Percentiles rank a stretch among this genome's conserved stretches.
These are phyloP conservation scores for Spathaspora arborariae DNA, from an alignment of 805 yeast genomes.

Conservation along the genomic window DNA sequence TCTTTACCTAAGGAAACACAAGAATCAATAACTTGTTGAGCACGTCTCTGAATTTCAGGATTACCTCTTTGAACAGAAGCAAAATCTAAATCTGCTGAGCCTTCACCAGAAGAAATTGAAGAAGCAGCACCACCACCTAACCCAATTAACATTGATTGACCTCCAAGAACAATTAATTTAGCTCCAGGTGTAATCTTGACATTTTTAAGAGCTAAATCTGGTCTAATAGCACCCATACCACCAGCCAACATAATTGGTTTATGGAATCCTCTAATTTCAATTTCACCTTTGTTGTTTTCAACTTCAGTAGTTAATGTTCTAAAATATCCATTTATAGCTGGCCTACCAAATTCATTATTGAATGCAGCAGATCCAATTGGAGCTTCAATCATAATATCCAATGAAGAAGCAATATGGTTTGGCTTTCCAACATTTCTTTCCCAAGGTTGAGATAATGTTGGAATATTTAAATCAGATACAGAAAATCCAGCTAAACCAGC, in stretches of 20 bases:
- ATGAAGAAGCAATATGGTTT: slow-evolving; percentile 82
- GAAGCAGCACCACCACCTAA: slow-evolving; percentile 99
- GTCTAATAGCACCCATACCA: slow-evolving; percentile 96
- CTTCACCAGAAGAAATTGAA: slow-evolving; percentile 92
- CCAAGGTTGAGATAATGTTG: slow-evolving; percentile 90
- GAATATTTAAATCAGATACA: slow-evolving; percentile 86
- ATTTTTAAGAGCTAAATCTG: slow-evolving; percentile 85
- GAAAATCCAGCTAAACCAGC: slow-evolving; percentile 94
- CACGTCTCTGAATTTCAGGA: slow-evolving; percentile 99
- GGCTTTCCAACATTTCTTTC: slow-evolving; percentile 90
- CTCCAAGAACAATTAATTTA: slow-evolving; percentile 89
- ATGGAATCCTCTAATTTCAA: slow-evolving; percentile 91
- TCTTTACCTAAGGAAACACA: slow-evolving; percentile 77
- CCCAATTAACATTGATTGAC: slow-evolving; percentile 97
- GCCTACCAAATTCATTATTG: slow-evolving; percentile 98
- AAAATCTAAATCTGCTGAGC: slow-evolving; percentile 92
- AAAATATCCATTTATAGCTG: slow-evolving; percentile 94
- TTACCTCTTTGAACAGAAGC: slow-evolving; percentile 99
- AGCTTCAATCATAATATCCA: slow-evolving; percentile 95
- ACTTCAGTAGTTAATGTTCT: slow-evolving; percentile 88
- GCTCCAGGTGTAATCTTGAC: slow-evolving; percentile 89
- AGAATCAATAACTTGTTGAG: slow-evolving; percentile 95
- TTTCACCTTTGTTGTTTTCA: slow-evolving; percentile 53
- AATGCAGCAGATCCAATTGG: slow-evolving; percentile 98
- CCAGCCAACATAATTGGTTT: slow-evolving; percentile 99